A percentile compares a stretch with the other conserved stretches of the same genome.
Evolutionary conservation across 176 grass and related monocot species (phyloP).

Genomic region (Puccinellia tenuiflora): DNA sequence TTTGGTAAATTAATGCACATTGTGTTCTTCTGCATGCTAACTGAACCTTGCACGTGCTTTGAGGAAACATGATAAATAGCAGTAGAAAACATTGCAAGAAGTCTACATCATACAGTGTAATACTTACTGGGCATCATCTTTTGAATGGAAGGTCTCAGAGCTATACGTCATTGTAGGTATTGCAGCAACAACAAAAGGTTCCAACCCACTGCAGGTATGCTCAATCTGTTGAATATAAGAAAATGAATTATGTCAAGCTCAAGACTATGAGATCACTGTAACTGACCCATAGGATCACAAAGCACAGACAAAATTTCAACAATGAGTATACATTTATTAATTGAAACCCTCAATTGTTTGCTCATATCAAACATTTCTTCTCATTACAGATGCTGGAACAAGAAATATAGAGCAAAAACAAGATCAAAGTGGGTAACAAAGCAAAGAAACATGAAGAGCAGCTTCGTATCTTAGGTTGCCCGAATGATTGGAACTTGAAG

Average conservation of each 20-base stretch:
- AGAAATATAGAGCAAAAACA: neutral
- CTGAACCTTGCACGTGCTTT: neutral
- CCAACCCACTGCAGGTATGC: slow-evolving; percentile 56
- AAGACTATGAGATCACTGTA: neutral
- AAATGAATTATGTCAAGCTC: slow-evolving; percentile 18
- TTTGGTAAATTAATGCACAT: neutral
- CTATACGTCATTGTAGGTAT: slow-evolving; percentile 79
- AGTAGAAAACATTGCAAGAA: slow-evolving; percentile 2
- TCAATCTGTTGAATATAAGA: slow-evolving; percentile 47
- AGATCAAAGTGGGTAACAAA: neutral
- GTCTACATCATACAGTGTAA: slow-evolving; percentile 8
- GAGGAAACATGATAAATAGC: neutral
- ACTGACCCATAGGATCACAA: neutral
- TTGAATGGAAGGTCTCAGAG: slow-evolving; percentile 49
- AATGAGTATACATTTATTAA: neutral
- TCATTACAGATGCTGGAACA: neutral
- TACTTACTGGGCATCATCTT: slow-evolving; percentile 98
- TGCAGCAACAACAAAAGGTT: slow-evolving; percentile 72
- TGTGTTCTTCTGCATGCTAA: neutral
- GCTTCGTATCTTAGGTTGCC: neutral
- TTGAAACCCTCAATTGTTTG: neutral
- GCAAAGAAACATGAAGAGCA: neutral
- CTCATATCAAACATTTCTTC: neutral
- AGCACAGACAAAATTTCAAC: neutral
- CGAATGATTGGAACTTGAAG: neutral